Base-by-base conservation (phyloP, 78 protist species). In the Polysphondylium violaceum region DNA sequence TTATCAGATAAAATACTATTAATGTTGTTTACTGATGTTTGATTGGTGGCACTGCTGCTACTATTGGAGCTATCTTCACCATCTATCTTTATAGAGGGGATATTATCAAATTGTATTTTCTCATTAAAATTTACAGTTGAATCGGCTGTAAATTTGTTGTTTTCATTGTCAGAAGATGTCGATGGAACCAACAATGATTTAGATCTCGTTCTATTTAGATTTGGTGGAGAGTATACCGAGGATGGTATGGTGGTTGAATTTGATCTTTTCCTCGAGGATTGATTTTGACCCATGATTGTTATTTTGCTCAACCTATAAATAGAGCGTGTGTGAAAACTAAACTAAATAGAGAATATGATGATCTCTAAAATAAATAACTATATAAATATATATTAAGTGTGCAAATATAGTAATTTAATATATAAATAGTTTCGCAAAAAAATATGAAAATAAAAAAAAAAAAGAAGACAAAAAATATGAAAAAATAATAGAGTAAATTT, bases 161-260 rank as follows among this genome's bases (percentile, higher is more conserved):
- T 59, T 14, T 59, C 29, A 59, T 59, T 59, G 23, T 29, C 29
- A 47, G 7, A 14, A 55, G 17, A 23, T 55, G 61, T 23, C 23
- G 61, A 7, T 55, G 61, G 23, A 35, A 63, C 40, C 35, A 47
- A 29, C 19, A 69, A 43, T 43, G 76, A 69, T 69, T 69, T 69
- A 21, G 76, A 69, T 69, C 76, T 69, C 4, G 76, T 43, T 43
- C 76, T 69, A 44, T 27, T 69, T 43, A 69, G 25, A 69, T 16
- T 69, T 25, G 53, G 53, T 44, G 76, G 76, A 0, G 76, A 69
- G 27, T 69, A 69, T 11, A 69, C 27, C 27, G 76, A 69, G 4
- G 60, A 43, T 69, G 53, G 36, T 27, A 43, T 58, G 16, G 43
- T 35, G 23, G 76, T 69, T 43, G 76, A 69, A 31, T 69, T 69